These are phyloP conservation scores for Persicaria tinctoria DNA, from an alignment of 148 eudicot genomes.

Conservation along the genomic window DNA sequence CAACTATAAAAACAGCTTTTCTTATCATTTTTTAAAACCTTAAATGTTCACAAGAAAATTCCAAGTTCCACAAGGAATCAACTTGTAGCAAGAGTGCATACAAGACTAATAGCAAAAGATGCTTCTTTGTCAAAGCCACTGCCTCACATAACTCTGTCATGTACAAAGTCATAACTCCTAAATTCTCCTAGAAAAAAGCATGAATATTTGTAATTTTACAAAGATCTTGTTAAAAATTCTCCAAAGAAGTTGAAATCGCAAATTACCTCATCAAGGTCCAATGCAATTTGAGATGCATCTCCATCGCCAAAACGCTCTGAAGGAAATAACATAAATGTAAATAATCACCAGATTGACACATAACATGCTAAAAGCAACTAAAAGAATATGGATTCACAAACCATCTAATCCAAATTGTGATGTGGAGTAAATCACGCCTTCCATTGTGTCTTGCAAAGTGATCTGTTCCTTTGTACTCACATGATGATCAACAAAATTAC, in stretches of 20 bases:
- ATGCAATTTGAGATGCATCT: conserved; percentile 67
- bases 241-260: not conserved
- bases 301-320: conserved; percentile 98
- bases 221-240: not conserved
- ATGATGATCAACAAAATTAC: conserved; percentile 89
- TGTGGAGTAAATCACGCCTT: conserved; percentile 63
- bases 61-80: not conserved
- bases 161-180: not conserved
- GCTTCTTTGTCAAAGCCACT: not conserved
- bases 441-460: conserved; percentile 90
- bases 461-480: conserved; percentile 94
- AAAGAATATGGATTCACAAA: conserved; percentile 25
- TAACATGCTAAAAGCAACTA: not conserved
- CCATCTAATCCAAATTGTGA: conserved; percentile 92
- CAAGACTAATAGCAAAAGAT: not conserved
- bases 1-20: not conserved
- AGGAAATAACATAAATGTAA: conserved; percentile 13
- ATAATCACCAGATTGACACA: conserved; percentile 3
- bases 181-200: not conserved
- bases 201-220: not conserved
- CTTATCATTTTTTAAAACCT: not conserved
- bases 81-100: not conserved
- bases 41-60: not conserved
- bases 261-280: conserved; percentile 59
- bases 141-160: not conserved